Percentiles rank a stretch among this genome's conserved stretches.
These are phyloP conservation scores for Russula lepida DNA, from an alignment of 768 basidiomycete species.

Conservation along the genomic window DNA sequence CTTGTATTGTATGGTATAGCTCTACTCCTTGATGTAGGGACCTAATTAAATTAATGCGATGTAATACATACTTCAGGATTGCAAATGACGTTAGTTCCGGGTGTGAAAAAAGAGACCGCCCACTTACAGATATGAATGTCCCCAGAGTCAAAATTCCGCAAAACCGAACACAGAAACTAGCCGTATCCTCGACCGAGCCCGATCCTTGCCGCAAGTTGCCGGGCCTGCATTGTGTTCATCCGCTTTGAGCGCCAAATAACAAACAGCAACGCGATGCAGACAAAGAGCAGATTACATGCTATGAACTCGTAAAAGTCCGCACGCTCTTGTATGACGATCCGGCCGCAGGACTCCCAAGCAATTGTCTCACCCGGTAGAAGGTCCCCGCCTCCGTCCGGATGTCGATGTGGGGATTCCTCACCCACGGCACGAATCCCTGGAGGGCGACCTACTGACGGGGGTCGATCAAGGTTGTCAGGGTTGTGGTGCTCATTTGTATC, in stretches of 20 bases:
- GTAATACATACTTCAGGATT: slow-evolving; percentile 12
- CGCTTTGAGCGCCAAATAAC: slow-evolving; percentile 62
- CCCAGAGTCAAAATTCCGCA: background rate
- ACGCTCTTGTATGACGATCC: slow-evolving; percentile 68
- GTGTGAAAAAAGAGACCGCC: too few relatives aligned
- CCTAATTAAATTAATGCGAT: background rate
- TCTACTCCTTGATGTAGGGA: slow-evolving; percentile 4
- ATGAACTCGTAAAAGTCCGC: slow-evolving; percentile 89
- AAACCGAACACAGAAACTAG: slow-evolving; percentile 8
- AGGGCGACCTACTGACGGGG: background rate
- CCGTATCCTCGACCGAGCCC: slow-evolving; percentile 39
- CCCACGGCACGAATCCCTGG: slow-evolving; percentile 14
- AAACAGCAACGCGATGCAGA: slow-evolving; percentile 52
- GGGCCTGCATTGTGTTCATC: slow-evolving; percentile 64
- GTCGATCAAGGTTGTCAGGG: slow-evolving; percentile 24
- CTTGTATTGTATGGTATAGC: background rate
- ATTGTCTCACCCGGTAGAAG: slow-evolving; percentile 47
- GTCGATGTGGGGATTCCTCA: slow-evolving; percentile 1
- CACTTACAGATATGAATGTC: slow-evolving; percentile 5
- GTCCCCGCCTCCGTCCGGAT: slow-evolving; percentile 13
- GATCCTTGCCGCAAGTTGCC: slow-evolving; percentile 80
- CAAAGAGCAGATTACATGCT: slow-evolving; percentile 72
- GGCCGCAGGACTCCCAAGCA: slow-evolving; percentile 92
- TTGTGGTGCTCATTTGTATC: background rate
- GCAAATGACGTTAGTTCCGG: background rate